phyloP scores from a whole-genome alignment of 305 asterid genomes.

The Fraxinus paxiana region DNA sequence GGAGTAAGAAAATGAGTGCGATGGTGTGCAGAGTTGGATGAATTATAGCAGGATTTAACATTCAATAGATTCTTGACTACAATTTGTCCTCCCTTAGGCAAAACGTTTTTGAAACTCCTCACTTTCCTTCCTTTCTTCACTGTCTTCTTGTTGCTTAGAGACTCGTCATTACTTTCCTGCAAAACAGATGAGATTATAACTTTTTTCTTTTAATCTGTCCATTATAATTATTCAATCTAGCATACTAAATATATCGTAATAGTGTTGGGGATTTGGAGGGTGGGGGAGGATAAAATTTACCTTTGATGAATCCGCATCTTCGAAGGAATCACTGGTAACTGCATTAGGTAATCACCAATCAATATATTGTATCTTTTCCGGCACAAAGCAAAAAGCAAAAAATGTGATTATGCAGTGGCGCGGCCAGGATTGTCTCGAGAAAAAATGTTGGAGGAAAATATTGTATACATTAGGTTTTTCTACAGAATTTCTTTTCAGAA shows the following conservation, averaged over 20 bases:
- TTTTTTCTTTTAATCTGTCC: background rate
- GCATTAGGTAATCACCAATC: conserved; percentile 8
- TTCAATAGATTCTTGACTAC: conserved; percentile 26
- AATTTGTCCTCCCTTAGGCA: conserved; percentile 28
- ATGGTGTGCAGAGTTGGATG: background rate
- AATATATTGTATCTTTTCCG: background rate
- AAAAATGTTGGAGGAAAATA: background rate
- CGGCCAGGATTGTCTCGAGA: background rate
- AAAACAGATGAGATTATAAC: background rate
- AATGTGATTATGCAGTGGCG: background rate
- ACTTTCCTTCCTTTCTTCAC: conserved; percentile 22
- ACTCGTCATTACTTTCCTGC: background rate
- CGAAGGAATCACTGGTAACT: conserved; percentile 19
- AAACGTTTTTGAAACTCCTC: conserved; percentile 35
- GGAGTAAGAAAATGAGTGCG: conserved; percentile 2
- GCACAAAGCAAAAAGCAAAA: background rate
- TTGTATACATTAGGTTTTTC: no score
- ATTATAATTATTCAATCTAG: background rate
- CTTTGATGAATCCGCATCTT: conserved; percentile 21
- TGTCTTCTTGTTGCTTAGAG: conserved; percentile 4
- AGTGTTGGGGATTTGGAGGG: background rate
- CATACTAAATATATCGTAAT: background rate
- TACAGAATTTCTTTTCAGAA: no score
- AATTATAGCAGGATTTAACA: conserved; percentile 18
- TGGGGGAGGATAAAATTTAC: conserved; percentile 9